A percentile compares a stretch with the other conserved stretches of the same genome.
These are phyloP conservation scores for Arachis hypogaea DNA, from an alignment of 306 rosid species.

Conservation along the genomic window DNA sequence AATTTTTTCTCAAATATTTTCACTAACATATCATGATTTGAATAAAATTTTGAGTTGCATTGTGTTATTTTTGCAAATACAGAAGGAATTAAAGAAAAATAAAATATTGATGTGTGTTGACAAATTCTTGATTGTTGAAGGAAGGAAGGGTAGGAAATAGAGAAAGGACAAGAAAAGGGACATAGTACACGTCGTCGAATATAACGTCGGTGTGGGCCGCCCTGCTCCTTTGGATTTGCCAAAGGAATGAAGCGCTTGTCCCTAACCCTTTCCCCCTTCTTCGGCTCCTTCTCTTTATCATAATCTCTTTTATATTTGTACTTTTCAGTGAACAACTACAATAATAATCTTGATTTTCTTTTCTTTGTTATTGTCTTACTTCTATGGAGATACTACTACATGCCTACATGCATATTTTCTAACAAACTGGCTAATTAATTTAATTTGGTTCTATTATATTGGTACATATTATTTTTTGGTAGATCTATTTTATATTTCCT, in stretches of 20 bases:
- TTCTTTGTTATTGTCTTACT: too few species aligned
- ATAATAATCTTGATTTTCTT: too few species aligned
- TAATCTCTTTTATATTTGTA: background rate
- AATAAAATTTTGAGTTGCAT: background rate
- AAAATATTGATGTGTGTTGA: slow-evolving; percentile 19
- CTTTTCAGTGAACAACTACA: background rate
- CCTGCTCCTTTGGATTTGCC: slow-evolving; percentile 88
- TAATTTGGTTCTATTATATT: too few species aligned
- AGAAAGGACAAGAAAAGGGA: slow-evolving; percentile 46
- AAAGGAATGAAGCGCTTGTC: slow-evolving; percentile 82
- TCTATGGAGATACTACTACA: too few species aligned
- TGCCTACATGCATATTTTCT: too few species aligned
- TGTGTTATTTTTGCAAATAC: background rate
- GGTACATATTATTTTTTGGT: too few species aligned
- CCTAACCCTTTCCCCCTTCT: slow-evolving; percentile 24
- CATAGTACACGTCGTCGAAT: slow-evolving; percentile 70
- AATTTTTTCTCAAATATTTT: too few species aligned
- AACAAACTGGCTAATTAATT: too few species aligned
- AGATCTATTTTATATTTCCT: too few species aligned
- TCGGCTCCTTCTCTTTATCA: slow-evolving; percentile 52
- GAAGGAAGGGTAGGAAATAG: background rate
- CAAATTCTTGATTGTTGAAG: slow-evolving; percentile 32
- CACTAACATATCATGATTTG: too few species aligned
- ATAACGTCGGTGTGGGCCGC: slow-evolving; percentile 66
- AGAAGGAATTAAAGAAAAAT: background rate